phyloP scores from a whole-genome alignment of 2,329 filamentous ascomycete species.

The Fonsecaea erecta region DNA sequence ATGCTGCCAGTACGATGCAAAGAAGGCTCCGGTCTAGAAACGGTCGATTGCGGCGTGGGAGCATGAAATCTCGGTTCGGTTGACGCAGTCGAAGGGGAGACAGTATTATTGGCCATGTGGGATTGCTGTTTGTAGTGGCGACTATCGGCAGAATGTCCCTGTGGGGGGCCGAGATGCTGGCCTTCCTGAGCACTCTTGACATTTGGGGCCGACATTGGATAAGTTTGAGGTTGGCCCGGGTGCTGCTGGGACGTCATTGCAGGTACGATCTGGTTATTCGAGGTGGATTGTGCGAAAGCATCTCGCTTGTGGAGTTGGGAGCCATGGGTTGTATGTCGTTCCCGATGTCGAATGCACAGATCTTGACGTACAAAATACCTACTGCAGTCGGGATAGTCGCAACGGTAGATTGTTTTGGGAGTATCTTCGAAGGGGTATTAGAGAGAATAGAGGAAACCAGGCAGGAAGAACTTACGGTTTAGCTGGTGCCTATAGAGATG shows the following conservation, averaged over 20 bases:
- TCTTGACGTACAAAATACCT: constrained; percentile 93
- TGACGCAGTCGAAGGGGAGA: constrained; percentile 26
- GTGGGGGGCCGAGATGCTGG: neutral
- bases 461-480: constrained; percentile 69
- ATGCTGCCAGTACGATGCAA: constrained; percentile 40
- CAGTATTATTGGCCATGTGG: constrained; percentile 19
- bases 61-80: constrained; percentile 40
- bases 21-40: constrained; percentile 37
- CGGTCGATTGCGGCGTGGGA: constrained; percentile 37
- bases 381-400: constrained; percentile 88
- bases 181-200: constrained; percentile 21
- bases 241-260: constrained; percentile 24
- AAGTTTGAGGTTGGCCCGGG: constrained; percentile 34
- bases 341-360: constrained; percentile 81
- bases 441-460: neutral
- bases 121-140: constrained; percentile 20
- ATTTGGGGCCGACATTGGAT: constrained; percentile 45
- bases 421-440: constrained; percentile 63
- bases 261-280: constrained; percentile 29
- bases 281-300: constrained; percentile 46
- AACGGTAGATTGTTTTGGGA: constrained; percentile 92
- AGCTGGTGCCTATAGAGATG: constrained; percentile 96
- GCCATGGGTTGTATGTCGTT: constrained; percentile 72
- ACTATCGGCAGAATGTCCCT: constrained; percentile 9
- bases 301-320: constrained; percentile 58